Base-by-base conservation (phyloP, 129 eudicot species). In the Scalesia atractyloides region DNA sequence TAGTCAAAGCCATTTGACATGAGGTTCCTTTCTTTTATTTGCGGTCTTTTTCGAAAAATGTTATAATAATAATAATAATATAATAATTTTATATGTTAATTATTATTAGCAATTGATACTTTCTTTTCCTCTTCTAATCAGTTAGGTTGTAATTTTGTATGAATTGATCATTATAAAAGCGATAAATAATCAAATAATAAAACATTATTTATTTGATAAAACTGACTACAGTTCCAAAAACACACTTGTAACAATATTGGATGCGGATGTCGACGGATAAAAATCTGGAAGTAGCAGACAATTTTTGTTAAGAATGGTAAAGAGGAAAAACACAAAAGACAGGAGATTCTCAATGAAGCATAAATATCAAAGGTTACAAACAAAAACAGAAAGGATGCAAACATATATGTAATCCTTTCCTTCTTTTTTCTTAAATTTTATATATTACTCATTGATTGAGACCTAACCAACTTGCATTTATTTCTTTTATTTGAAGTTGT, bases 401-500 rank as follows among this genome's bases (percentile, higher is more conserved):
- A 53, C 5, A 41, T 14, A 52, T 6, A 52, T 6, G 26, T 22
- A 51, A 36, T 66, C 37, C 0, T 52, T 65, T 61, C 14, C 1
- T 43, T 44, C 17, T 36, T 12, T 68, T 56, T 43, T 15, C 34
- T 20, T 59, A 7, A 24, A 74, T 34, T 15, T 50, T 58, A n/a
- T n/a, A 51, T 33, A 75, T 18, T 37, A 24, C 11, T 51, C 72
- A 66, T 52, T 54, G 79, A 75, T 75, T 53, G 58, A 64, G 79
- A 75, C 80, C 66, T 54, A 44, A 41, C 37, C 48, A 54, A 56
- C 47, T 56, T 30, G 59, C 11, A 9, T 48, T 46, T n/a, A 14
- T 64, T 64, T 74, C 19, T 48, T 17, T 50, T 74, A 22, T 50
- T 18, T 19, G 10, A 36, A 19, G 44, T 63, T 18, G 20, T 8